Base-by-base conservation (phyloP, 1,139 yeast genomes). In the Blastobotrys illinoisensis region DNA sequence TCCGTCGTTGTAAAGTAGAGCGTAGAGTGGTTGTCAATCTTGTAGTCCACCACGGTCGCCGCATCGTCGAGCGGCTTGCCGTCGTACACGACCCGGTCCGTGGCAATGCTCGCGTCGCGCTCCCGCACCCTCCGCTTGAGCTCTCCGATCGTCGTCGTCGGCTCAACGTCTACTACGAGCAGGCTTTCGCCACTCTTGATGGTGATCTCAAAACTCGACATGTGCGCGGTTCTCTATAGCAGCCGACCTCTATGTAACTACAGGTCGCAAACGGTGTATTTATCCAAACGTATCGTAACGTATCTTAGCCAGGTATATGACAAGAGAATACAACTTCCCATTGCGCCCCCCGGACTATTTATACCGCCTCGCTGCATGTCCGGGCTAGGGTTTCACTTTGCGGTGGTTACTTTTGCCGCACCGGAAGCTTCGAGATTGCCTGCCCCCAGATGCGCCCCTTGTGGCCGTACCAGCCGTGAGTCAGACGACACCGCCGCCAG, bases 41-140 rank as follows among this genome's bases (percentile, higher is more conserved):
- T 81, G 82, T 84, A 85, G 76, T 86, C 91, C 61, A 86, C 81
- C 67, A 85, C 76, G 63, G 90, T 84, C 80, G 88, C 82, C 66
- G 87, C 85, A 70, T 85, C 90, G 73, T 83, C 88, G 70, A 85
- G 78, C 71, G 84, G 88, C 75, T 83, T 82, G 78, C 90, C 89
- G 45, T 67, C 71, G 50, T 54, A 62, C 18, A 62, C 56, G 36
- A 70, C 57, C 19, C 48, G 48, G 46, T 49, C 49, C 3, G 56
- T 51, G 26, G 54, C 47, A 51, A 56, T 46, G 13, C 47, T 44
- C 26, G 63, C 54, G 57, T 64, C 60, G 16, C 58, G 54, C 49
- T 59, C 61, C 47, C 58, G 62, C 47, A 66, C 63, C 59, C 66
- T 61, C 51, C 56, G 56, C 64, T 68, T 69, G 57, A 69, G 64